Evolutionary conservation across 768 basidiomycete genomes (phyloP).

Genomic region (Rhodotorula taiwanensis): DNA sequence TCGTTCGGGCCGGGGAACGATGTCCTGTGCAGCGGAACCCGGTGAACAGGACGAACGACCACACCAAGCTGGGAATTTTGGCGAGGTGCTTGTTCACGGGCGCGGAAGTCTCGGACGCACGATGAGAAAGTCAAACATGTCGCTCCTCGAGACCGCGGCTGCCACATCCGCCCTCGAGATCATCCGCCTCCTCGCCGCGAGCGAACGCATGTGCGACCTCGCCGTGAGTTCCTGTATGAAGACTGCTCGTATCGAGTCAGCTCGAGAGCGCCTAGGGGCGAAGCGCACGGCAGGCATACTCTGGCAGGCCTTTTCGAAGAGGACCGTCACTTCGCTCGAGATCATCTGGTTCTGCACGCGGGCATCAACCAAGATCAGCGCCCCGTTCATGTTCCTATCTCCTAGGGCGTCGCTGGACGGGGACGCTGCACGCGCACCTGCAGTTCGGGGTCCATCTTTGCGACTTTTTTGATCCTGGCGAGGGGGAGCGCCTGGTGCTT

Average conservation of each 20-base stretch:
- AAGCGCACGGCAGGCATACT: constrained; percentile 54
- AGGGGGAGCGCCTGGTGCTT: constrained; percentile 73
- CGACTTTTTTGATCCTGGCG: constrained; percentile 96
- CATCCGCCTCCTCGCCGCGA: constrained; percentile 31
- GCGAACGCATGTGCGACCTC: constrained; percentile 56
- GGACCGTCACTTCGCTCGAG: constrained; percentile 92
- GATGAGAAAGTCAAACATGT: constrained; percentile 93
- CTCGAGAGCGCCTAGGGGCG: neutral
- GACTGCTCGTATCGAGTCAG: constrained; percentile 51
- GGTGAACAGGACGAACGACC: too few species aligned
- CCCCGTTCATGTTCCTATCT: too few species aligned
- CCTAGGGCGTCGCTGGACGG: too few species aligned
- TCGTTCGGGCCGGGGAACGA: constrained; percentile 8
- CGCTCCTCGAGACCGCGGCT: constrained; percentile 81
- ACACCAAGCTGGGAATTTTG: too few species aligned
- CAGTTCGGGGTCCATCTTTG: constrained; percentile 93
- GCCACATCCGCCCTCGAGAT: constrained; percentile 51
- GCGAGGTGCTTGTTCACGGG: too few species aligned
- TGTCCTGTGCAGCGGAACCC: neutral
- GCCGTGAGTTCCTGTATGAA: constrained; percentile 97
- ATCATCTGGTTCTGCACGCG: constrained; percentile 81
- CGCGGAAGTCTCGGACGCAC: too few species aligned
- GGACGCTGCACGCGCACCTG: constrained; percentile 62
- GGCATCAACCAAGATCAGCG: too few species aligned
- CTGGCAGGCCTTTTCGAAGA: constrained; percentile 98